phyloP scores from a whole-genome alignment of 768 basidiomycete species.

The Obba rivulosa region DNA sequence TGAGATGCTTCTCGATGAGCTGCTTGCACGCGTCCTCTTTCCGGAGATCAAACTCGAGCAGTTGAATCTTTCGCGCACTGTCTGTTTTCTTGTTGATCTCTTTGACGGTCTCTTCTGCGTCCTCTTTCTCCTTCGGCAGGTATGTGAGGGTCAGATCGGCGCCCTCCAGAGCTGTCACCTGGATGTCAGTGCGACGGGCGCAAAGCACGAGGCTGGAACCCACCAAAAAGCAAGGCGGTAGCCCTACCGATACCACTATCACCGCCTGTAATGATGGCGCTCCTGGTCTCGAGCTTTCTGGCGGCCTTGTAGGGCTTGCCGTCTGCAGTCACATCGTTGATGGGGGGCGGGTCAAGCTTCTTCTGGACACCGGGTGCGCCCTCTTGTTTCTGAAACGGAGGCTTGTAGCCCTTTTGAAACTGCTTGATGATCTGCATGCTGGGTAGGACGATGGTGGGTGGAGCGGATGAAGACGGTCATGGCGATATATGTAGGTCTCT shows the following conservation, averaged over 20 bases:
- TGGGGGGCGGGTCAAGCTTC: slow-evolving; percentile 27
- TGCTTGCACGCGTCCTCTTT: slow-evolving; percentile 32
- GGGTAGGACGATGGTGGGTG: neutral
- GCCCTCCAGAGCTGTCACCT: slow-evolving; percentile 27
- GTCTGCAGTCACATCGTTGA: slow-evolving; percentile 39
- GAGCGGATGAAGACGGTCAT: neutral
- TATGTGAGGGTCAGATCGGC: slow-evolving; percentile 29
- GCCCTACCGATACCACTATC: slow-evolving; percentile 46
- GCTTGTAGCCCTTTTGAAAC: slow-evolving; percentile 28
- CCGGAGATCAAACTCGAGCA: slow-evolving; percentile 33
- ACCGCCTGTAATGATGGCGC: slow-evolving; percentile 44
- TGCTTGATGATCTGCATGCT: slow-evolving; percentile 15
- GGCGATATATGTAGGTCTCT: neutral
- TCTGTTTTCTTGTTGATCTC: slow-evolving; percentile 35
- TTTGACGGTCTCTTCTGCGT: slow-evolving; percentile 31
- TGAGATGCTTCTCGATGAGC: slow-evolving; percentile 34
- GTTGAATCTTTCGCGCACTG: slow-evolving; percentile 31
- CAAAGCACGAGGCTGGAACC: slow-evolving; percentile 3
- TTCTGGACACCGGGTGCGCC: slow-evolving; percentile 25
- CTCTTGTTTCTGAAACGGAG: slow-evolving; percentile 26
- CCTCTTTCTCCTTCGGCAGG: slow-evolving; percentile 31
- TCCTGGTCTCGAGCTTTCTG: slow-evolving; percentile 43
- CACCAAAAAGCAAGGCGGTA: slow-evolving; percentile 36
- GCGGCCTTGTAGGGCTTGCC: slow-evolving; percentile 39
- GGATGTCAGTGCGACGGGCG: neutral